phyloP scores from a whole-genome alignment of 2,329 filamentous ascomycete genomes.

The Lecanicillium sp. region DNA sequence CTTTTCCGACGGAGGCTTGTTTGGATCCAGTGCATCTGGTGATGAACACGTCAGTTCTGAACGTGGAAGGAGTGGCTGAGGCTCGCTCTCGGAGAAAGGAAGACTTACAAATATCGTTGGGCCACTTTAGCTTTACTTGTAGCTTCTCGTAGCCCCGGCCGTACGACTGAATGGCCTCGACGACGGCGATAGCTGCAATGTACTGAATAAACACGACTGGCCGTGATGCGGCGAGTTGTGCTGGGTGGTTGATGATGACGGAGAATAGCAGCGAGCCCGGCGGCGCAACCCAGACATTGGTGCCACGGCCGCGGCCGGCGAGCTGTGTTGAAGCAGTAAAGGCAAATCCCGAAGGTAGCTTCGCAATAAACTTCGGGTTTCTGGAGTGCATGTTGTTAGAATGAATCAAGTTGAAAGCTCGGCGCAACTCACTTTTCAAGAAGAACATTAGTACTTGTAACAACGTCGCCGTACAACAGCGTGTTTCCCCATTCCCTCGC shows the following conservation, averaged over 20 bases:
- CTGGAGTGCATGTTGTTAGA: conserved; percentile 41
- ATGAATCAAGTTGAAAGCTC: conserved; percentile 19
- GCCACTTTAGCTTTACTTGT: conserved; percentile 90
- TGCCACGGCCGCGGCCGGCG: conserved; percentile 79
- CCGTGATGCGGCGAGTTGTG: conserved; percentile 61
- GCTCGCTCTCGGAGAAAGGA: conserved; percentile 25
- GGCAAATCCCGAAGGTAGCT: conserved; percentile 80
- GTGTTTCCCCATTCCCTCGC: conserved; percentile 66
- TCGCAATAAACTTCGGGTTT: conserved; percentile 70
- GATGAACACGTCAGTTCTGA: no score
- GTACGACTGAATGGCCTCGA: conserved; percentile 76
- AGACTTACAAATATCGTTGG: conserved; percentile 78
- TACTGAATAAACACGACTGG: conserved; percentile 95
- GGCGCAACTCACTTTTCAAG: conserved; percentile 65
- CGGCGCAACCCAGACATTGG: conserved; percentile 92
- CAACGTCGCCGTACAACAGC: conserved; percentile 82
- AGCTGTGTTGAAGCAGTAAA: conserved; percentile 81
- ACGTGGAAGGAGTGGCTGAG: neutral
- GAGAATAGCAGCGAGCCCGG: conserved; percentile 83
- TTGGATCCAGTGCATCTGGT: conserved; percentile 61
- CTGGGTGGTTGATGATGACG: conserved; percentile 76
- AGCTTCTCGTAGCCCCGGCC: conserved; percentile 67
- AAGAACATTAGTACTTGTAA: conserved; percentile 90
- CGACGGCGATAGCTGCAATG: conserved; percentile 78
- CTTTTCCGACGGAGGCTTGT: conserved; percentile 37